These are phyloP conservation scores for Luvunga scandens DNA, from an alignment of 345 rosid genomes.

Conservation along the genomic window DNA sequence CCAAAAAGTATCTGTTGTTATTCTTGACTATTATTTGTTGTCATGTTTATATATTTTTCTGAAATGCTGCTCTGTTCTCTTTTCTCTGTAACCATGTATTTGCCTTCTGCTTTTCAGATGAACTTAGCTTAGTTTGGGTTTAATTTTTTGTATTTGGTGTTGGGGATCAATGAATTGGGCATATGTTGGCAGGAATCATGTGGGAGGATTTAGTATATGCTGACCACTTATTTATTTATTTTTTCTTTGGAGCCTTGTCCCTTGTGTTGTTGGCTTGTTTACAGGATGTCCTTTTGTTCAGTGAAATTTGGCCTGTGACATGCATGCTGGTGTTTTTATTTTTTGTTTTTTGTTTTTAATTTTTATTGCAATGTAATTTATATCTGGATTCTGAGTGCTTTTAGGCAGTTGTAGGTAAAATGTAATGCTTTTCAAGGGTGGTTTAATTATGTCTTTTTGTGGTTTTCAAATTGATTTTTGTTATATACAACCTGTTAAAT, in stretches of 20 bases:
- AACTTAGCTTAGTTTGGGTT: neutral
- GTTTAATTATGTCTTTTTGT: neutral
- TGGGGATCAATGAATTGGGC: neutral
- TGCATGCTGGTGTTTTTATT: neutral
- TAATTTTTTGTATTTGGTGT: neutral
- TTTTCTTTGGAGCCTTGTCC: no score
- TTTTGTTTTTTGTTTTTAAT: neutral
- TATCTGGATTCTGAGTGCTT: neutral
- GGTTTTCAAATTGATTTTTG: neutral
- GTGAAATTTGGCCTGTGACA: neutral
- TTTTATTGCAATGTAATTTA: neutral
- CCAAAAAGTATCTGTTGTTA: neutral
- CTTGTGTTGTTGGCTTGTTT: neutral
- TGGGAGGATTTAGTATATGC: neutral
- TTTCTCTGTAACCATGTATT: neutral
- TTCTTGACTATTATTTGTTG: neutral
- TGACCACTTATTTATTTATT: neutral
- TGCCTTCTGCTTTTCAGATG: neutral
- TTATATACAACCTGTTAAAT: neutral
- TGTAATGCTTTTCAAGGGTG: neutral
- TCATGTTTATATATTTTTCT: neutral
- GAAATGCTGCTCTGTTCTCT: neutral
- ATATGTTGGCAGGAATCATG: neutral
- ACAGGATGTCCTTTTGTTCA: neutral
- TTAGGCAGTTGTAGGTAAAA: neutral